A percentile compares a stretch with the other conserved stretches of the same genome.
These are phyloP conservation scores for Clarireedia monteithiana DNA, from an alignment of 2,329 filamentous ascomycete species.

Conservation along the genomic window DNA sequence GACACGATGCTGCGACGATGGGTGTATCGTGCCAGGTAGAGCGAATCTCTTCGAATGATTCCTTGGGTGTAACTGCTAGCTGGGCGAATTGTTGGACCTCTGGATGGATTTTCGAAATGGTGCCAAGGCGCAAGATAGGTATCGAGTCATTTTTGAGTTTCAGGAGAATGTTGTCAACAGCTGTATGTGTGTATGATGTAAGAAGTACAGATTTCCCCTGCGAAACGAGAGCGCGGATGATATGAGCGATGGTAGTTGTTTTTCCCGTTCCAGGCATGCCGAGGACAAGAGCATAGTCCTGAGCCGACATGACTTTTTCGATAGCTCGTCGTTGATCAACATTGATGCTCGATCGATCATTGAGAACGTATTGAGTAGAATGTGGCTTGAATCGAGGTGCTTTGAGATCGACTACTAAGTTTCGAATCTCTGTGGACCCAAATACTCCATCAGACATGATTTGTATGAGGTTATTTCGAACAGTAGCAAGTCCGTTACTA, in stretches of 20 bases:
- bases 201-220: conserved; percentile 89
- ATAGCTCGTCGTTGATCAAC: conserved; percentile 81
- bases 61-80: conserved; percentile 65
- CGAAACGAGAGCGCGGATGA: conserved; percentile 81
- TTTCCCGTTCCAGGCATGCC: conserved; percentile 99
- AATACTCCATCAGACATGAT: conserved; percentile 77
- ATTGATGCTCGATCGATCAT: conserved; percentile 64
- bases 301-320: conserved; percentile 89
- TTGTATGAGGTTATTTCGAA: conserved; percentile 87
- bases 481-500: conserved; percentile 92
- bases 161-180: conserved; percentile 94
- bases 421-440: conserved; percentile 64
- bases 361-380: conserved; percentile 55
- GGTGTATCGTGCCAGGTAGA: conserved; percentile 77
- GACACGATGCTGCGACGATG: conserved; percentile 89
- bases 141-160: conserved; percentile 78
- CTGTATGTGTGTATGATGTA: conserved; percentile 94
- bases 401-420: conserved; percentile 70
- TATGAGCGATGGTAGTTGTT: conserved; percentile 95
- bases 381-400: conserved; percentile 64
- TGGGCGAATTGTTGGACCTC: conserved; percentile 82
- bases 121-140: conserved; percentile 77
- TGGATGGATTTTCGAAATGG: conserved; percentile 75
- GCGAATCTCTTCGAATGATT: conserved; percentile 75
- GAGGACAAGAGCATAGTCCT: conserved; percentile 92